phyloP scores from a whole-genome alignment of 2,329 filamentous ascomycete genomes.

The Fusarium foetens region DNA sequence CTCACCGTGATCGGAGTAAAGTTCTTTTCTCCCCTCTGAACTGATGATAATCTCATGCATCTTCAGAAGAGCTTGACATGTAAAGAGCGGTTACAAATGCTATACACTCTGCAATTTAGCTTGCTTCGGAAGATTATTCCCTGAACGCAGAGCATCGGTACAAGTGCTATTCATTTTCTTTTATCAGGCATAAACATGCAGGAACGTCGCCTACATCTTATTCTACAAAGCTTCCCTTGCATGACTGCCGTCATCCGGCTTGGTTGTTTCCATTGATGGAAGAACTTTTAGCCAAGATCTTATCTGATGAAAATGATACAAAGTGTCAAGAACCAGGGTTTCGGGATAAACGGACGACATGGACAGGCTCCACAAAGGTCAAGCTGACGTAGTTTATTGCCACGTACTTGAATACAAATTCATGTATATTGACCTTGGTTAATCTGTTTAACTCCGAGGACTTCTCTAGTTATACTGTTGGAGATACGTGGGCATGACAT shows the following conservation, averaged over 20 bases:
- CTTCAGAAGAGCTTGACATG: not conserved
- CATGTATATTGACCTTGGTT: not conserved
- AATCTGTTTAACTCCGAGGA: not conserved
- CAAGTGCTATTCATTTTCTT: not conserved
- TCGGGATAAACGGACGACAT: not conserved
- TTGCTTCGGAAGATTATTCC: not conserved
- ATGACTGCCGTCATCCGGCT: not conserved
- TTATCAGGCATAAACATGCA: not conserved
- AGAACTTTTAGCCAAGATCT: constrained; percentile 17
- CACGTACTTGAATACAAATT: not conserved
- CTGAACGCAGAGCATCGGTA: not conserved
- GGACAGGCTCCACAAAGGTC: not conserved
- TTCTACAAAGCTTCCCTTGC: not conserved
- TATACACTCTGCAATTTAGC: not conserved
- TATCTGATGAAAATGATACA: constrained; percentile 9
- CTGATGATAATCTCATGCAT: not conserved
- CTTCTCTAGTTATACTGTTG: not conserved
- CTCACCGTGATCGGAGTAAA: not conserved
- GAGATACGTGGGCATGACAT: not conserved
- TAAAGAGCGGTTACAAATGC: not conserved
- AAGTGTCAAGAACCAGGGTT: constrained; percentile 2
- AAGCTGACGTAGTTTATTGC: not conserved
- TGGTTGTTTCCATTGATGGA: not conserved
- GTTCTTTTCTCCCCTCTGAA: not conserved
- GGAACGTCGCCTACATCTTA: not conserved